Evolutionary conservation across 192 early-diverging fungal species (phyloP), one percentile per base, ranked within the genome.

Genomic region (Rhizophagus clarus): DNA sequence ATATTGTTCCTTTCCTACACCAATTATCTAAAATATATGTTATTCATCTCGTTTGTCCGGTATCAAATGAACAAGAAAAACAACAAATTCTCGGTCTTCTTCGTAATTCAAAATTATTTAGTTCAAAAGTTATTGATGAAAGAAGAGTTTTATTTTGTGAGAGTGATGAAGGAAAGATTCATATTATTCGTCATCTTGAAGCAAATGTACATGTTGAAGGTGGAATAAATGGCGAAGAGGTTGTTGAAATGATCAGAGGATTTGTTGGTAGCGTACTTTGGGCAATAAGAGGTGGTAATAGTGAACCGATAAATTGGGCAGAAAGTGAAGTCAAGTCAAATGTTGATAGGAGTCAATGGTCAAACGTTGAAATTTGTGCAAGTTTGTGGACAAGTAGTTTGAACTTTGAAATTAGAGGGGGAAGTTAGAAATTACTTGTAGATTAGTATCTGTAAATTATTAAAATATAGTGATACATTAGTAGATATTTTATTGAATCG

Each of bases 141-240:
- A 89, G 90, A 49, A 90, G 91, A 61, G 78, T 94, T n/a, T 79
- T 94, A 11, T 92, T 91, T 81, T 94, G 92, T 84, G 87, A 88
- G 56, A 89, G 90, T 1, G 89, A 90, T 76, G 85, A 90, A 62
- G 93, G 91, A 1, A 90, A 92, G 32, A 81, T 85, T 22, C 92
- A 94, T 82, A 86, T 95, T 15, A 90, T 95, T 29, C 86, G 91
- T 61, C 92, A 92, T 81, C 77, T 95, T 47, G 88, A 91, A 40
- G 88, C 92, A 12, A 62, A 76, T 45, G 81, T 93, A 17, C 94
- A 95, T 83, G 83, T 94, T 47, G 94, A 95, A 77, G 87, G 88
- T 61, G 83, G 76, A 29, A 78, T 73, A 63, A 77, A 67, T 37
- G 81, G 77, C 12, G 49, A 49, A 60, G 74, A 76, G 15, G 22